A percentile compares a stretch with the other conserved stretches of the same genome.
phyloP scores from a whole-genome alignment of 139 green algal species.

The Coelastrella sp. region DNA sequence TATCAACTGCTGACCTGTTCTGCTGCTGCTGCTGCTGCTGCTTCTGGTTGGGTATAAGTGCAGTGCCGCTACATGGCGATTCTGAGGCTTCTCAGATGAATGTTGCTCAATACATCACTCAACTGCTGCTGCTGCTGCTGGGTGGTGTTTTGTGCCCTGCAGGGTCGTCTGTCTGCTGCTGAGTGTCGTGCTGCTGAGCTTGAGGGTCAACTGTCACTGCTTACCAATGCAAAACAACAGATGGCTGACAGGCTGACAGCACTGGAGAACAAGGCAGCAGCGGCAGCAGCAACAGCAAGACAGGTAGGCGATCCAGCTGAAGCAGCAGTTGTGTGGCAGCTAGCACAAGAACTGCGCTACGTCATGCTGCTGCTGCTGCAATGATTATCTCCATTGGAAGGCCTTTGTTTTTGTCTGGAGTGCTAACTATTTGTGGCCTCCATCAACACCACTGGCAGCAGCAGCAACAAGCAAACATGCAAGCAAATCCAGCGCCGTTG shows the following conservation, averaged over 20 bases:
- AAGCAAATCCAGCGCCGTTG: too few relatives aligned
- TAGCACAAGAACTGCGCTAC: background rate
- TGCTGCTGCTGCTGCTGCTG: too few relatives aligned
- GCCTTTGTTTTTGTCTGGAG: background rate
- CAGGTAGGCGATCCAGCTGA: background rate
- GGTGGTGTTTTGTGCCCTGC: background rate
- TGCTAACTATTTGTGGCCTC: background rate
- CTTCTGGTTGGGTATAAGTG: background rate
- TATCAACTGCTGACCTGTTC: too few relatives aligned
- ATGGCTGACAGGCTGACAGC: background rate
- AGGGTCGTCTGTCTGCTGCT: background rate
- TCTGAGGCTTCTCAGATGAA: too few relatives aligned
- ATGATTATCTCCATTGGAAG: background rate
- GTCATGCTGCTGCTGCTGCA: background rate
- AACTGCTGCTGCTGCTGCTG: background rate
- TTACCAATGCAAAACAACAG: background rate
- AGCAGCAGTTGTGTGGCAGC: background rate
- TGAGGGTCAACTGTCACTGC: slow-evolving; percentile 9
- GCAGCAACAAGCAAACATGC: too few relatives aligned
- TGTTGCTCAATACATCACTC: too few relatives aligned
- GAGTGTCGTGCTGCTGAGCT: slow-evolving; percentile 42
- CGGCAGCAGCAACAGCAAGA: background rate
- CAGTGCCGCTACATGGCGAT: too few relatives aligned
- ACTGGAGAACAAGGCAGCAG: slow-evolving; percentile 8
- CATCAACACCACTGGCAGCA: background rate